Evolutionary conservation across 345 rosid genomes (phyloP), one percentile per base, ranked within the genome.

Genomic region (Arabidopsis suecica): DNA sequence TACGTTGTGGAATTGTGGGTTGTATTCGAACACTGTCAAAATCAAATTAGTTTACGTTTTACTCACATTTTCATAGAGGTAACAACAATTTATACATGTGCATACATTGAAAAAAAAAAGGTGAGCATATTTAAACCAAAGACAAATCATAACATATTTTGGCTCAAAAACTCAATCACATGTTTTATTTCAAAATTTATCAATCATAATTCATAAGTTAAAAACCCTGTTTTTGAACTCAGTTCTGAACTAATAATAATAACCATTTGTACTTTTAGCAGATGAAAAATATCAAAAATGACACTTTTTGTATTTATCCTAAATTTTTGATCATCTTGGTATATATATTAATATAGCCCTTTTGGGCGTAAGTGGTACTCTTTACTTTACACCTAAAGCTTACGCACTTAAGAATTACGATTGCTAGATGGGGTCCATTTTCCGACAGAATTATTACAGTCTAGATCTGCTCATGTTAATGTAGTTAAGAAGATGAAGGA

Each of bases 1-100:
- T 71, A 95, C 98, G 41, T 93, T 95, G 86, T 95, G 98, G 67
- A 90, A 90, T 63, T 89, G 94, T 38, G 94, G 44, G 73, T 82
- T 86, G 88, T 92, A 95, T 72, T 89, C 73, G 32, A 95, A 95
- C 73, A 42, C 99, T 95, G 86, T 14, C 14, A 55, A 30, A 22
- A 47, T 65, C 30, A 69, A 44, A 48, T 36, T 33, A 13, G 37
- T 20, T 57, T 51, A 13, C 14, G 9, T 49, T 36, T 57, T 23
- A 42, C 12, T 12, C 34, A 9, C n/a, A 14, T 54, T 50, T 63
- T 13, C 13, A 32, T 22, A n/a, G 10, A 23, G 11, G 1, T 74
- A n/a, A 45, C 60, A 36, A 47, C 28, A 25, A 18, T 41, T 37
- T 38, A 36, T 45, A 34, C 2, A 48, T 8, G 22, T 1, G 23